phyloP scores from a whole-genome alignment of 257 asterid genomes.

The Gardenia jasminoides region DNA sequence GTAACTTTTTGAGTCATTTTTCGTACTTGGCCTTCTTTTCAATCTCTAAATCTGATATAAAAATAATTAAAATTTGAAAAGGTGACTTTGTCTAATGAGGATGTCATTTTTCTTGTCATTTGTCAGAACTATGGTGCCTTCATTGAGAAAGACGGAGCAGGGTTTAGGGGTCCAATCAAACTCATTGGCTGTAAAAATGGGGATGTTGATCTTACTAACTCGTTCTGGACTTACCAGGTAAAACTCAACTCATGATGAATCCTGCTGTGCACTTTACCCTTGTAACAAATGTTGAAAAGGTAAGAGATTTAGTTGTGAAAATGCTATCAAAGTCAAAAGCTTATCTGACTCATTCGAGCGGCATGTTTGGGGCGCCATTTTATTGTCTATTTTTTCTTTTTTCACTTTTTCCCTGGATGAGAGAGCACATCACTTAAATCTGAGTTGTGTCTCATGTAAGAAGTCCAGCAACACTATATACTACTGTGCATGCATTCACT shows the following conservation, averaged over 20 bases:
- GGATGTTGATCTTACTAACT: slow-evolving; percentile 59
- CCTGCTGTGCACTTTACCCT: background rate
- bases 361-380: background rate
- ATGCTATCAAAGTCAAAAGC: background rate
- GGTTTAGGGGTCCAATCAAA: slow-evolving; percentile 75
- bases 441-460: background rate
- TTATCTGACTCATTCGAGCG: background rate
- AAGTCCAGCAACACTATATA: background rate
- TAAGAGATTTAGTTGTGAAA: background rate
- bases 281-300: background rate
- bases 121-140: slow-evolving; percentile 90
- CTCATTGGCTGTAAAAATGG: slow-evolving; percentile 67
- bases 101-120: slow-evolving; percentile 23
- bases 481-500: background rate
- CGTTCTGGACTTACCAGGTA: slow-evolving; percentile 84
- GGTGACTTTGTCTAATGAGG: background rate
- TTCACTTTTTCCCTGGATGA: background rate
- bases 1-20: slow-evolving; percentile 3
- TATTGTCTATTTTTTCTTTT: background rate
- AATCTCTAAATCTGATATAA: background rate
- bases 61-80: background rate
- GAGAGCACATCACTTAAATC: background rate
- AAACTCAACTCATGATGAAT: background rate
- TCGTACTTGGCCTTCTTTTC: background rate
- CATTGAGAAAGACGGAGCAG: slow-evolving; percentile 96